Evolutionary conservation across 2,329 filamentous ascomycete species (phyloP).

Genomic region (Periconia digitata): DNA sequence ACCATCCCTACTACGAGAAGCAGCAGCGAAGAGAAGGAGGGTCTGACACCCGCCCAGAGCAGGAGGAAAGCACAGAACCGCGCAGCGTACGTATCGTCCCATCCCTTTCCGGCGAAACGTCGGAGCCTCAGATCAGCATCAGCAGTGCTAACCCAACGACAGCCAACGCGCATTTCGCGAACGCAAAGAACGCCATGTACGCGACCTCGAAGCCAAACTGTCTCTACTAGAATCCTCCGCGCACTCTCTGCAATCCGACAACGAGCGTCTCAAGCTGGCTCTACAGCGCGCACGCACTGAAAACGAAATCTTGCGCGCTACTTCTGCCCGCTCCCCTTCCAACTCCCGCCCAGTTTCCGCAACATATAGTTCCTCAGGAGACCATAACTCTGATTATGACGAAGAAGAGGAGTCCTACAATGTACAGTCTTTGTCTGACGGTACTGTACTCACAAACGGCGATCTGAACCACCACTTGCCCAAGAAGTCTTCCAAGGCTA

Average conservation of each 20-base stretch:
- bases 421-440: slow-evolving; percentile 30
- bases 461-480: slow-evolving; percentile 29
- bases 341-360: slow-evolving; percentile 44
- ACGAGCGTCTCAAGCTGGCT: slow-evolving; percentile 81
- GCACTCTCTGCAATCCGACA: slow-evolving; percentile 73
- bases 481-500: slow-evolving; percentile 12
- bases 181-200: slow-evolving; percentile 91
- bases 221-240: slow-evolving; percentile 74
- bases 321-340: slow-evolving; percentile 53
- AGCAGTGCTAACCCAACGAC: neutral
- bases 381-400: slow-evolving; percentile 17
- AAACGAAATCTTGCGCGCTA: slow-evolving; percentile 89
- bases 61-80: slow-evolving; percentile 70
- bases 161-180: slow-evolving; percentile 96
- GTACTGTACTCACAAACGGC: slow-evolving; percentile 34
- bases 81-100: slow-evolving; percentile 61
- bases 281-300: slow-evolving; percentile 84
- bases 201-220: slow-evolving; percentile 87
- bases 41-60: slow-evolving; percentile 53
- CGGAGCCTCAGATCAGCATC: neutral
- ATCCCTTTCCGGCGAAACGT: neutral
- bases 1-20: slow-evolving; percentile 36
- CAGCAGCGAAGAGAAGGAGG: slow-evolving; percentile 52
- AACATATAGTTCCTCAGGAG: slow-evolving; percentile 44
- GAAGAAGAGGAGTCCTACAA: slow-evolving; percentile 30